A percentile compares a stretch with the other conserved stretches of the same genome.
phyloP scores from a whole-genome alignment of 768 basidiomycete genomes.

The Rhizopogon vinicolor region DNA sequence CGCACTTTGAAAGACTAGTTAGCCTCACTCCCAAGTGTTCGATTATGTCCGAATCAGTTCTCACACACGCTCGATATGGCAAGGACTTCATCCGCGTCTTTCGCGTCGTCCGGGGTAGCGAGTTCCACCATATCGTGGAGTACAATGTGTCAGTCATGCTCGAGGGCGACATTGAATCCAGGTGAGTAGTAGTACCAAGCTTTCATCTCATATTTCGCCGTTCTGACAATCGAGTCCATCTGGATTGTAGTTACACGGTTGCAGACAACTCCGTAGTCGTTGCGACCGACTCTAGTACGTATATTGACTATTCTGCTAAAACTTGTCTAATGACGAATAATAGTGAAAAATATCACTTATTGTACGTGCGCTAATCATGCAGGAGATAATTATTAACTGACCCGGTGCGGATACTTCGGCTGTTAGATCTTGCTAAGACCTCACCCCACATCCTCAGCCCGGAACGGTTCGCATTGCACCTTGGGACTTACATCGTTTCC shows the following conservation, averaged over 20 bases:
- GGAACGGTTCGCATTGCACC: conserved; percentile 83
- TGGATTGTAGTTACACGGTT: conserved; percentile 62
- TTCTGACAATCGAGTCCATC: background rate
- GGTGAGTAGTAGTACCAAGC: conserved; percentile 34
- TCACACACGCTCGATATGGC: conserved; percentile 66
- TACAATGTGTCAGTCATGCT: conserved; percentile 78
- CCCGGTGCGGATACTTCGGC: background rate
- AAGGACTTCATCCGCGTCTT: conserved; percentile 88
- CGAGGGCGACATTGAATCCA: conserved; percentile 78
- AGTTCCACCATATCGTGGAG: conserved; percentile 73
- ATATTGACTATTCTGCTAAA: background rate
- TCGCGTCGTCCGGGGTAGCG: conserved; percentile 70
- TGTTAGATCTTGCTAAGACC: conserved; percentile 75
- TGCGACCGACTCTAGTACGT: conserved; percentile 86
- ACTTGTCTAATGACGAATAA: background rate
- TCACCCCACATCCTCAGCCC: conserved; percentile 84
- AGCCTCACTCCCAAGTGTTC: background rate
- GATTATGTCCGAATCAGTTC: conserved; percentile 15
- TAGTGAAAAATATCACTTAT: conserved; percentile 69
- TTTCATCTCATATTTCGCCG: background rate
- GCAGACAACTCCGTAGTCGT: conserved; percentile 88
- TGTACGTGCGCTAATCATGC: conserved; percentile 30
- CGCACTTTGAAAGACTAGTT: background rate
- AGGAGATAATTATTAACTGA: background rate
- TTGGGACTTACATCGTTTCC: conserved; percentile 77